Percentiles rank a stretch among this genome's conserved stretches.
Evolutionary conservation across 306 rosid genomes (phyloP).

Genomic region (Dicorynia guianensis): DNA sequence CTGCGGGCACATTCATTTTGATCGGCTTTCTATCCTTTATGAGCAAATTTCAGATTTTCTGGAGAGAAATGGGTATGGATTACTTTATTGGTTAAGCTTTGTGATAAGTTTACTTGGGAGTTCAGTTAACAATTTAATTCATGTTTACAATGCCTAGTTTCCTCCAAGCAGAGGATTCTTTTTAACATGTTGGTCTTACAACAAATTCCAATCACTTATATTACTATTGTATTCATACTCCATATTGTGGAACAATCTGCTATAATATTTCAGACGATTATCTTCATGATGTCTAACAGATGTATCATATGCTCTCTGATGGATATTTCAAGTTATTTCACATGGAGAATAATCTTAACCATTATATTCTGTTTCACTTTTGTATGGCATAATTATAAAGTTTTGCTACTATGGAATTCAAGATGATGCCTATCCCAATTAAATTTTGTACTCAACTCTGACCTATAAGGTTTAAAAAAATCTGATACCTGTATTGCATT

Average conservation of each 20-base stretch:
- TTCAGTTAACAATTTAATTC: slow-evolving; percentile 36
- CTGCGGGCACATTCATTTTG: slow-evolving; percentile 96
- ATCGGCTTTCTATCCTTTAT: slow-evolving; percentile 87
- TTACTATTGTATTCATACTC: slow-evolving; percentile 30
- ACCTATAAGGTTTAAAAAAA: neutral
- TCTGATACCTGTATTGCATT: slow-evolving; percentile 30
- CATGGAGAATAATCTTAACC: neutral
- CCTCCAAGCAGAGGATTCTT: slow-evolving; percentile 30
- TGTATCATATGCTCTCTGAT: slow-evolving; percentile 8
- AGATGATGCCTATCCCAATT: neutral
- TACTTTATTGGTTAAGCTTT: slow-evolving; percentile 38
- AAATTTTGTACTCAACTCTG: slow-evolving; percentile 20
- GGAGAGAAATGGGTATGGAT: slow-evolving; percentile 81
- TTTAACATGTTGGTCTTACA: slow-evolving; percentile 26
- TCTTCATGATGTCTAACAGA: slow-evolving; percentile 23
- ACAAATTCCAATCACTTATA: slow-evolving; percentile 31
- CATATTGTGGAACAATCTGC: slow-evolving; percentile 34
- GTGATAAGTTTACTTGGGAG: slow-evolving; percentile 18
- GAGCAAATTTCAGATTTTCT: slow-evolving; percentile 92
- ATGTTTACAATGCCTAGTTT: slow-evolving; percentile 27
- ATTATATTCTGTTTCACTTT: slow-evolving; percentile 4
- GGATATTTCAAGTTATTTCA: slow-evolving; percentile 17
- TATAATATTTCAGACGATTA: slow-evolving; percentile 16
- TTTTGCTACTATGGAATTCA: neutral
- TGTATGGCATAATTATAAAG: neutral